A percentile compares a stretch with the other conserved stretches of the same genome.
Evolutionary conservation across 441 rosid genomes (phyloP).

Genomic region (Erodium chrysanthum): DNA sequence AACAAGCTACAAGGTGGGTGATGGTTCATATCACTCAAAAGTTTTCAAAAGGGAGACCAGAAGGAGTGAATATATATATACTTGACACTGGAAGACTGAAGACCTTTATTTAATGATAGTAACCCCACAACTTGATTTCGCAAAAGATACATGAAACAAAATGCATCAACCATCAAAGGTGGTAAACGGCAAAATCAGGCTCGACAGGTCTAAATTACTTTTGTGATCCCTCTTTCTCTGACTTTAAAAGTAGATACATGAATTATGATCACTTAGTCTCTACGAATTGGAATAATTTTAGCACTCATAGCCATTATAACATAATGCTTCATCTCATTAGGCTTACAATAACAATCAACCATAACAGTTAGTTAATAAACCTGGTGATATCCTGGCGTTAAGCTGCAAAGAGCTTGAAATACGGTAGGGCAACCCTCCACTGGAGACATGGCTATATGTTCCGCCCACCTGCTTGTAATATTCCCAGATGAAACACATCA

Average conservation of each 20-base stretch:
- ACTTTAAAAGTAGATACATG: not conserved
- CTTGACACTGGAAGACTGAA: not conserved
- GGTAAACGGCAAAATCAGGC: not conserved
- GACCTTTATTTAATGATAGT: not conserved
- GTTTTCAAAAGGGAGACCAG: not conserved
- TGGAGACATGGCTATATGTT: constrained; percentile 75
- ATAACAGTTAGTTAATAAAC: constrained; percentile 26
- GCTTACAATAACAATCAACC: constrained; percentile 1
- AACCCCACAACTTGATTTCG: not conserved
- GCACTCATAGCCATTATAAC: not conserved
- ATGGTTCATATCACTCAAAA: not conserved
- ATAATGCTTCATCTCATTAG: not conserved
- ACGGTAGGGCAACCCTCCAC: constrained; percentile 83
- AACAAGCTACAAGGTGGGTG: not conserved
- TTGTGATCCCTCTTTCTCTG: not conserved
- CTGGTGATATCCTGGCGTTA: constrained; percentile 91
- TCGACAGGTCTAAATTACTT: not conserved
- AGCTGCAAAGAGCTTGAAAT: constrained; percentile 70
- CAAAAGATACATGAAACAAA: not conserved
- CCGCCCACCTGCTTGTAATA: constrained; percentile 58
- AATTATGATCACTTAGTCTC: not conserved
- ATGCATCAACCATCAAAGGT: not conserved
- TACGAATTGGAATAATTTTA: not conserved
- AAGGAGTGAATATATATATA: not conserved
- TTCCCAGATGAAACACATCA: constrained; percentile 17